Conservation (phyloP, 176 grass and related monocot genomes). For the Hsuehochloa calcarea region DNA sequence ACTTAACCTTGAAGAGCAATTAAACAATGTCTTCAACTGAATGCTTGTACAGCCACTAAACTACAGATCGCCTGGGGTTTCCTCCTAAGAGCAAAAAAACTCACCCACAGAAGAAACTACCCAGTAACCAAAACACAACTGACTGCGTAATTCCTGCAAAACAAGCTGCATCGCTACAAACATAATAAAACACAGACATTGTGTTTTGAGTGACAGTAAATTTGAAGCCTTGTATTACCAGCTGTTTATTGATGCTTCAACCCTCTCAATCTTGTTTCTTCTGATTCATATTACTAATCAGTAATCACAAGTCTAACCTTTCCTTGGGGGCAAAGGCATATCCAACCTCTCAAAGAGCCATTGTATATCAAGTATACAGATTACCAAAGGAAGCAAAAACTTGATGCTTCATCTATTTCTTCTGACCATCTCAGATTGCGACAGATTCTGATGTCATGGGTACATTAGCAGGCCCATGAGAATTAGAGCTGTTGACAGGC, state of each 20-base stretch:
- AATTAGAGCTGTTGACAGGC: conserved; percentile 36
- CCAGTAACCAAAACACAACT: conserved; percentile 12
- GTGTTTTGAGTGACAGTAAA: background rate
- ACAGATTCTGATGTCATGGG: conserved; percentile 22
- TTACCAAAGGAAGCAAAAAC: conserved; percentile 20
- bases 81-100: background rate
- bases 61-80: background rate
- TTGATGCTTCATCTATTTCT: conserved; percentile 29
- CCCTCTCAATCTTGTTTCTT: conserved; percentile 15
- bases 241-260: background rate
- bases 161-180: conserved; percentile 17
- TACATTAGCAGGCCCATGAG: conserved; percentile 41
- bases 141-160: background rate
- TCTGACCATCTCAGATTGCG: background rate
- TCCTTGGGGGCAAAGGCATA: background rate
- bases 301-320: background rate
- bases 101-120: background rate
- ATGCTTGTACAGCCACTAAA: background rate
- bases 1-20: conserved; percentile 33
- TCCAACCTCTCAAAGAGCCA: background rate
- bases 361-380: background rate
- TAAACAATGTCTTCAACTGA: conserved; percentile 31
- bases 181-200: background rate
- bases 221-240: conserved; percentile 19
- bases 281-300: background rate